A percentile compares a stretch with the other conserved stretches of the same genome.
phyloP scores from a whole-genome alignment of 1,139 yeast species.

The Kurtzmaniella quercitrusa region DNA sequence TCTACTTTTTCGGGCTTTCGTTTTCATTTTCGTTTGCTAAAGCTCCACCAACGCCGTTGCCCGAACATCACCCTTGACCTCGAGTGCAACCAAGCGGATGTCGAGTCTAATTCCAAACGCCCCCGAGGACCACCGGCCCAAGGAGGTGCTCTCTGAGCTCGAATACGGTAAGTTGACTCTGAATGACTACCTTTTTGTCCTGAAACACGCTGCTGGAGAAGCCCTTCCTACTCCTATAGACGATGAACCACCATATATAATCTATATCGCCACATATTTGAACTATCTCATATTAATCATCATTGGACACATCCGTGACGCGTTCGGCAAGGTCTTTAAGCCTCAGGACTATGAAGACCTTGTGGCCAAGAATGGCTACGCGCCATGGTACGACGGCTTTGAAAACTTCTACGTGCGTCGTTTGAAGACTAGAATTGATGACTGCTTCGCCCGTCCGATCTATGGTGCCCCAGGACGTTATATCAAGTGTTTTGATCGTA shows the following conservation, averaged over 20 bases:
- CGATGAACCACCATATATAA: constrained; percentile 85
- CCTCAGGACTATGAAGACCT: constrained; percentile 64
- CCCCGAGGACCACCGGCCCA: constrained; percentile 42
- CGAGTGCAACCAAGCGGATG: constrained; percentile 10
- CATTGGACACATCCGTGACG: constrained; percentile 88
- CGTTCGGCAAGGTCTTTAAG: constrained; percentile 70
- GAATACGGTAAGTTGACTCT: constrained; percentile 65
- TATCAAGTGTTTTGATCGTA: constrained; percentile 75
- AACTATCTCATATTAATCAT: constrained; percentile 79
- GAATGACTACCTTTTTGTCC: constrained; percentile 51
- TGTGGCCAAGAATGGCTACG: constrained; percentile 81
- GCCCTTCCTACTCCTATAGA: constrained; percentile 56
- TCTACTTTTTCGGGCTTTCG: background rate
- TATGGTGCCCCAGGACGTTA: constrained; percentile 96
- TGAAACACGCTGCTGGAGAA: constrained; percentile 49
- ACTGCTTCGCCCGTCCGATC: constrained; percentile 92
- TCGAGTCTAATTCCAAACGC: constrained; percentile 43
- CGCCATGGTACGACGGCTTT: constrained; percentile 93
- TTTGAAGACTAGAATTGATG: constrained; percentile 84
- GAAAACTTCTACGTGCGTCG: constrained; percentile 93
- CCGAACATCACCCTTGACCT: background rate
- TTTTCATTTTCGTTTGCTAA: background rate
- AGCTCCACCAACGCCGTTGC: too few relatives aligned
- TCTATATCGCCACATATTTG: constrained; percentile 77
- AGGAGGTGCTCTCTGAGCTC: constrained; percentile 52